Conservation (phyloP, 2,329 filamentous ascomycete species). For the Cercospora zeina region DNA sequence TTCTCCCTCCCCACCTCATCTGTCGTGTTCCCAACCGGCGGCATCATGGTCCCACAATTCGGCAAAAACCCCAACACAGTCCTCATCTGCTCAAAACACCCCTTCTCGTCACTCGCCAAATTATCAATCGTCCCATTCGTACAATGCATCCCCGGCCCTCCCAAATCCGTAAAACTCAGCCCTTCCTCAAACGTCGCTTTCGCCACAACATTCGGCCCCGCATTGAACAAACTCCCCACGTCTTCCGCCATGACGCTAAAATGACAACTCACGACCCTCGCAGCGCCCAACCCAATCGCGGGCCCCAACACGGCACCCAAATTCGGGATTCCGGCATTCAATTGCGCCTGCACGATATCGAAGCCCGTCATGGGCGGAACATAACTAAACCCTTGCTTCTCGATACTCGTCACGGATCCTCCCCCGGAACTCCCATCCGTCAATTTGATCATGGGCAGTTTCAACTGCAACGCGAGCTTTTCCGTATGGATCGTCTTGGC, state of each 20-base stretch:
- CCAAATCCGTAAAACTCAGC: slow-evolving; percentile 59
- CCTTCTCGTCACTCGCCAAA: slow-evolving; percentile 60
- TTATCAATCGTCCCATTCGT: slow-evolving; percentile 68
- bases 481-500: slow-evolving; percentile 61
- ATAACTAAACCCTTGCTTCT: slow-evolving; percentile 58
- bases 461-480: slow-evolving; percentile 59
- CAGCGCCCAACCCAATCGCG: slow-evolving; percentile 64
- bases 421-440: slow-evolving; percentile 65
- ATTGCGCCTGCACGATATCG: slow-evolving; percentile 54
- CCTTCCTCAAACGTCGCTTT: slow-evolving; percentile 65
- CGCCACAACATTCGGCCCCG: slow-evolving; percentile 63
- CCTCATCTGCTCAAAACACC: slow-evolving; percentile 62
- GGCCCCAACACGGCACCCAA: slow-evolving; percentile 63
- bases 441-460: slow-evolving; percentile 62
- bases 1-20: slow-evolving; percentile 56
- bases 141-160: slow-evolving; percentile 62
- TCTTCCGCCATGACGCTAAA: slow-evolving; percentile 67
- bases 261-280: slow-evolving; percentile 62
- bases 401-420: slow-evolving; percentile 62
- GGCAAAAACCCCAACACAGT: slow-evolving; percentile 60
- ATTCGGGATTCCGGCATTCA: slow-evolving; percentile 65
- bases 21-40: slow-evolving; percentile 47
- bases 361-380: slow-evolving; percentile 60
- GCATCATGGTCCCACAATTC: slow-evolving; percentile 57
- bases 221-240: slow-evolving; percentile 63